Percentiles rank a stretch among this genome's conserved stretches.
phyloP scores from a whole-genome alignment of 2,329 filamentous ascomycete species.

The Pseudogymnoascus sp. region DNA sequence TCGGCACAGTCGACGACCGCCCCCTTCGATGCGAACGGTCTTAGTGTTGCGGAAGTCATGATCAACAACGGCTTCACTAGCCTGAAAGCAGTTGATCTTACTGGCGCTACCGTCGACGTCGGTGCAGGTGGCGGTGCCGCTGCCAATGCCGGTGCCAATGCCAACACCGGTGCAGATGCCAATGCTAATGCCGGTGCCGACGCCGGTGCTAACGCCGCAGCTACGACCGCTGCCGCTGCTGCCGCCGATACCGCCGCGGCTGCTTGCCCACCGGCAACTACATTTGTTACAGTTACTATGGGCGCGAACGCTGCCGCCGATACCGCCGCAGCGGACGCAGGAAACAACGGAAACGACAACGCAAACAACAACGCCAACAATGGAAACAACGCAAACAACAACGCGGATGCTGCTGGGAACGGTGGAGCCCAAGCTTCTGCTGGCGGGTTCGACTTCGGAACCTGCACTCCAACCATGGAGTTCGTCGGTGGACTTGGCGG shows the following conservation, averaged over 20 bases:
- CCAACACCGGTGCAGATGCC: background rate
- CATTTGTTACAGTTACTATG: constrained; percentile 19
- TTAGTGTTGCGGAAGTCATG: constrained; percentile 60
- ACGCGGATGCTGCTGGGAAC: constrained; percentile 15
- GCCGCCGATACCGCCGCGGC: constrained; percentile 19
- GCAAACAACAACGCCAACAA: constrained; percentile 17
- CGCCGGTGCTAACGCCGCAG: constrained; percentile 7
- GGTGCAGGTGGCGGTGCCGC: constrained; percentile 20
- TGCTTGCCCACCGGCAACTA: constrained; percentile 14
- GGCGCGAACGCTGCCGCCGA: constrained; percentile 16
- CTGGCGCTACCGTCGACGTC: constrained; percentile 29
- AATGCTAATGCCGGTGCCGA: constrained; percentile 8
- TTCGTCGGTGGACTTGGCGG: constrained; percentile 48
- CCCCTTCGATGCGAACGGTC: constrained; percentile 52
- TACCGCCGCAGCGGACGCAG: constrained; percentile 6
- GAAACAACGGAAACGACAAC: constrained; percentile 15
- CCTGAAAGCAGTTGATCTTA: constrained; percentile 41
- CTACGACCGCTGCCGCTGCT: constrained; percentile 9
- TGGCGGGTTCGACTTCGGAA: constrained; percentile 40
- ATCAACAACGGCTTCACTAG: constrained; percentile 55
- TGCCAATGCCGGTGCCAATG: background rate
- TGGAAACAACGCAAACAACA: constrained; percentile 12
- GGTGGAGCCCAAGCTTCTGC: constrained; percentile 14
- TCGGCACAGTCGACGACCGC: constrained; percentile 43
- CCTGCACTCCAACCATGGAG: constrained; percentile 45